Conservation (phyloP, 2,329 filamentous ascomycete genomes). For the Paraphaeosphaeria sporulosa region DNA sequence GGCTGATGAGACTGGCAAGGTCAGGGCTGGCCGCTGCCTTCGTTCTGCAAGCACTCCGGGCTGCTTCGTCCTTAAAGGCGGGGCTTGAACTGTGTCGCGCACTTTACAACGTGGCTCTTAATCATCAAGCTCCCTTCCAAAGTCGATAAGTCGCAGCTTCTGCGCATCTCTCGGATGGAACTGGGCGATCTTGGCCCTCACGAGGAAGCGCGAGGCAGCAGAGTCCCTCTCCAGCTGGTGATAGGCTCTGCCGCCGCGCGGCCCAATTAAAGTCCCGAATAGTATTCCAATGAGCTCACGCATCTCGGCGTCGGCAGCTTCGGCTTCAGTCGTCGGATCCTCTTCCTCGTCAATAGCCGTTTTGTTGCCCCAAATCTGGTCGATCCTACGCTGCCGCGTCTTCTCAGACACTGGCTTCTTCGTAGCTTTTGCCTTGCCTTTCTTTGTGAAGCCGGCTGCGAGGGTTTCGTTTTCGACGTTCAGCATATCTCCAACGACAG, state of each 20-base stretch:
- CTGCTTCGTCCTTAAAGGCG: neutral
- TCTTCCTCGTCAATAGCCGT: conserved; percentile 30
- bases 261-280: conserved; percentile 50
- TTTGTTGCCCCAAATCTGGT: conserved; percentile 56
- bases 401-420: conserved; percentile 46
- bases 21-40: too few relatives aligned
- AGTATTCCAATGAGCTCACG: conserved; percentile 57
- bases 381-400: conserved; percentile 58
- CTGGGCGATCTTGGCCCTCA: conserved; percentile 63
- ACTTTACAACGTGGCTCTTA: conserved; percentile 20
- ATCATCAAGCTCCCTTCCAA: conserved; percentile 53
- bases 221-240: conserved; percentile 59
- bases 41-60: too few relatives aligned
- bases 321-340: conserved; percentile 51
- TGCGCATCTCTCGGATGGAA: conserved; percentile 63
- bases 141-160: conserved; percentile 61
- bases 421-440: conserved; percentile 54
- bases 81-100: neutral
- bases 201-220: conserved; percentile 61
- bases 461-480: conserved; percentile 66
- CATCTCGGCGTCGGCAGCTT: conserved; percentile 58
- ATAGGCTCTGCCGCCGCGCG: conserved; percentile 53
- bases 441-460: conserved; percentile 61
- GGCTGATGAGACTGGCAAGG: too few relatives aligned
- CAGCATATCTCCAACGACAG: conserved; percentile 78